Percentiles rank a stretch among this genome's conserved stretches.
phyloP scores from a whole-genome alignment of 2,329 filamentous ascomycete genomes.

The Aschersonia sp. region DNA sequence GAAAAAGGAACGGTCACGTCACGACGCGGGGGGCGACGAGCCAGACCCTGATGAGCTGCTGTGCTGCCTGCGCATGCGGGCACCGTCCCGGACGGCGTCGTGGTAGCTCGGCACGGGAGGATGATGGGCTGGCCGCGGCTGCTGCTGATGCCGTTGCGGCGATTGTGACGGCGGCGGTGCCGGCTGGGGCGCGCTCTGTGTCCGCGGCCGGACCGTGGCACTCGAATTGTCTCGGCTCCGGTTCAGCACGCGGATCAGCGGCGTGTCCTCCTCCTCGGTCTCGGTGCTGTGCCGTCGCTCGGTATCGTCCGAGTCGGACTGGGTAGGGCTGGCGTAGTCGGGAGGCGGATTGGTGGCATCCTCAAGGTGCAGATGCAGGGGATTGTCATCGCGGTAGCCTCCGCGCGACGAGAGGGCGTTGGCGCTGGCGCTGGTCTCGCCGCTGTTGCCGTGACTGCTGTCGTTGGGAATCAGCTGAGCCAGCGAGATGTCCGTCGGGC shows the following conservation, averaged over 20 bases:
- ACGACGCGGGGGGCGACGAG: too few relatives aligned
- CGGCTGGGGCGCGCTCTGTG: conserved; percentile 3
- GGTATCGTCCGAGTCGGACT: conserved; percentile 36
- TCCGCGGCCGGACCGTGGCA: conserved; percentile 19
- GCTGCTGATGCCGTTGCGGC: conserved; percentile 31
- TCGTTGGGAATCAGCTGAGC: conserved; percentile 66
- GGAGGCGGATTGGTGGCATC: conserved; percentile 51
- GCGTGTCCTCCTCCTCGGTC: conserved; percentile 44
- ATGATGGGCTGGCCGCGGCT: not conserved
- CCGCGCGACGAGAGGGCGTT: conserved; percentile 10
- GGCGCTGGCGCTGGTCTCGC: conserved; percentile 16
- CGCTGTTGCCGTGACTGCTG: conserved; percentile 46
- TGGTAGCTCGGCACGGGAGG: not conserved
- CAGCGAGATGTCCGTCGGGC: conserved; percentile 90
- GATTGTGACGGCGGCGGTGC: conserved; percentile 35
- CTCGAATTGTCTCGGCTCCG: conserved; percentile 36
- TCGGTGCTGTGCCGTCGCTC: conserved; percentile 43
- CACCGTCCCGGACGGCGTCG: conserved; percentile 49
- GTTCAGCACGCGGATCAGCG: conserved; percentile 34
- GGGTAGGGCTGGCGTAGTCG: conserved; percentile 53
- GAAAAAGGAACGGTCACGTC: too few relatives aligned
- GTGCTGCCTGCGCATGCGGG: conserved; percentile 12
- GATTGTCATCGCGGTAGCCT: conserved; percentile 19
- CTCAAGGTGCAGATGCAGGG: conserved; percentile 27
- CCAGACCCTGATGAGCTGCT: conserved; percentile 8